phyloP scores from a whole-genome alignment of 2,329 filamentous ascomycete genomes.

The Nemania abortiva region DNA sequence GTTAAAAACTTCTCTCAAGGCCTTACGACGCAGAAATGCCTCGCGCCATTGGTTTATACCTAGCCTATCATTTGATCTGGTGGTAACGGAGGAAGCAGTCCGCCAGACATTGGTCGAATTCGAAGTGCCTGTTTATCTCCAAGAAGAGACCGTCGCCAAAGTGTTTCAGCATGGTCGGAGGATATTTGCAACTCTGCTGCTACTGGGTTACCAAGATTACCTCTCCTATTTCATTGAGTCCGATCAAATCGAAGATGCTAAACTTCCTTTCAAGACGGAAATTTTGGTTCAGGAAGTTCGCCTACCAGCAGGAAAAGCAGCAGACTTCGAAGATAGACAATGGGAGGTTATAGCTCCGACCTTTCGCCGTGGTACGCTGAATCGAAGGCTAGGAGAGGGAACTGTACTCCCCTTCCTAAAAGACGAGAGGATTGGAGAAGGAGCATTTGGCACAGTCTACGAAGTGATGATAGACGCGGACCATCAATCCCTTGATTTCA shows the following conservation, averaged over 20 bases:
- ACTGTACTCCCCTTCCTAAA: constrained; percentile 16
- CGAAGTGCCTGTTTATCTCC: constrained; percentile 2
- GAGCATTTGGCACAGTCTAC: constrained; percentile 23
- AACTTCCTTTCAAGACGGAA: constrained; percentile 18
- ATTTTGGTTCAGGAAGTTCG: constrained; percentile 12
- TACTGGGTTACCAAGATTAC: constrained; percentile 6
- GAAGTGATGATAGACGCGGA: constrained; percentile 15
- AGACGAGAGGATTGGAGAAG: constrained; percentile 9
- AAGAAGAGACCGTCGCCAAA: constrained; percentile 12
- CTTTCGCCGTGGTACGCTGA: constrained; percentile 14
- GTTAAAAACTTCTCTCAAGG: constrained; percentile 5
- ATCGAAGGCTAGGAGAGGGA: constrained; percentile 6
- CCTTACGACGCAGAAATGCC: constrained; percentile 14
- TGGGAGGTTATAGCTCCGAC: constrained; percentile 28
- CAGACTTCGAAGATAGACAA: constrained; percentile 24
- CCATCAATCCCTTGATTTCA: constrained; percentile 10
- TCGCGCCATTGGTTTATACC: constrained; percentile 10
- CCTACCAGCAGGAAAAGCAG: constrained; percentile 14
- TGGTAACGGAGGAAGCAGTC: constrained; percentile 9
- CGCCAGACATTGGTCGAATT: constrained; percentile 16
- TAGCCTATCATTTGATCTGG: background rate
- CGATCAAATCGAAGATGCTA: constrained; percentile 27
- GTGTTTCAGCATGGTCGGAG: constrained; percentile 5
- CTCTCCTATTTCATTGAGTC: constrained; percentile 24
- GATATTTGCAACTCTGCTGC: constrained; percentile 21